These are phyloP conservation scores for Seiridium cupressi DNA, from an alignment of 2,329 filamentous ascomycete genomes.

Conservation along the genomic window DNA sequence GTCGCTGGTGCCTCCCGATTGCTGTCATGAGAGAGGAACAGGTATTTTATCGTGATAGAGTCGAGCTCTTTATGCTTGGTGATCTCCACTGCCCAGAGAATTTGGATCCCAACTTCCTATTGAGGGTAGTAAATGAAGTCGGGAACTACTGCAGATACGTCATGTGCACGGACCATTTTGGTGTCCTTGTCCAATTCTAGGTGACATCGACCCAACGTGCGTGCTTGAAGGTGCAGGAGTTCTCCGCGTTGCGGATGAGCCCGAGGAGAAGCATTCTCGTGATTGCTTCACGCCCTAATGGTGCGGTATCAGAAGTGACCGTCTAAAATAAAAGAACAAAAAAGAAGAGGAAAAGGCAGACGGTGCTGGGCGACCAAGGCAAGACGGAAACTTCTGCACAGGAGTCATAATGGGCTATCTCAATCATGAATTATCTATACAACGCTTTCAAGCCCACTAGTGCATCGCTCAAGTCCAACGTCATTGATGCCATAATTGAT, in stretches of 20 bases:
- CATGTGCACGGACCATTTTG: conserved; percentile 3
- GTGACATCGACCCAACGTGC: conserved; percentile 2
- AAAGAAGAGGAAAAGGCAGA: too few relatives aligned
- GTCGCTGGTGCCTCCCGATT: neutral
- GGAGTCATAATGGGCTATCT: too few relatives aligned
- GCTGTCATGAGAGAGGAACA: neutral
- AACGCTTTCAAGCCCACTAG: too few relatives aligned
- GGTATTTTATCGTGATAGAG: neutral
- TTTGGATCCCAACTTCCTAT: conserved; percentile 1
- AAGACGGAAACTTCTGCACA: too few relatives aligned
- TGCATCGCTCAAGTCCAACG: too few relatives aligned
- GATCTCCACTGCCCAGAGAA: neutral
- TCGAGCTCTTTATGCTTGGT: neutral
- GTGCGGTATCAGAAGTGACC: too few relatives aligned
- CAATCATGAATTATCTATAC: too few relatives aligned
- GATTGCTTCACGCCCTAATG: too few relatives aligned
- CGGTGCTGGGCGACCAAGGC: too few relatives aligned
- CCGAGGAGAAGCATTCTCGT: neutral
- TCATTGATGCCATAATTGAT: too few relatives aligned
- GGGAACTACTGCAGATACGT: neutral
- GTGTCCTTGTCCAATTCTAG: conserved; percentile 1
- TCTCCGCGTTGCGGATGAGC: neutral
- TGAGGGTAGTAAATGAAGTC: neutral
- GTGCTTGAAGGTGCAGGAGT: neutral
- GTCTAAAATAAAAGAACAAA: too few relatives aligned